phyloP scores from a whole-genome alignment of 257 asterid genomes.

The Solanum paucissectum region DNA sequence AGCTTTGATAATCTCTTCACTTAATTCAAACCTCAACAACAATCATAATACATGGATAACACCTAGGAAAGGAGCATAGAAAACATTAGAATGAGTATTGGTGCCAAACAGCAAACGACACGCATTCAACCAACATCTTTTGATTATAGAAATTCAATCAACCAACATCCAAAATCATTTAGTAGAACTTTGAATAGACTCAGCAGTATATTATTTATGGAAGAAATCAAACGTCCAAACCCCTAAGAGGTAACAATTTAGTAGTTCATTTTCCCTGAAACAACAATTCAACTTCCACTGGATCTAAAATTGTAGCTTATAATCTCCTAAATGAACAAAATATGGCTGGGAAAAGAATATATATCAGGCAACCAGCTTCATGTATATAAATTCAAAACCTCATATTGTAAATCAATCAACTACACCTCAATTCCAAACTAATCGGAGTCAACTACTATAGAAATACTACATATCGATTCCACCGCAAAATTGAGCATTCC shows the following conservation, averaged over 20 bases:
- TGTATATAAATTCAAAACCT: background rate
- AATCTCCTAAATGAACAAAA: background rate
- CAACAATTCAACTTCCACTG: background rate
- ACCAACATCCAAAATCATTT: background rate
- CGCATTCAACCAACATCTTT: background rate
- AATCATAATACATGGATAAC: background rate
- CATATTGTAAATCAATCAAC: background rate
- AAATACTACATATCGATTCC: background rate
- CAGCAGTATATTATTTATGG: background rate
- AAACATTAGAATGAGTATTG: background rate
- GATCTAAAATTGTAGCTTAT: background rate
- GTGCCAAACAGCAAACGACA: background rate
- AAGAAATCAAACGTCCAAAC: background rate
- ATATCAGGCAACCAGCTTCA: background rate
- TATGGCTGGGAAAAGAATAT: background rate
- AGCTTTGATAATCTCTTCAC: background rate
- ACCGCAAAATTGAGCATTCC: background rate
- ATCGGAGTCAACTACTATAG: background rate
- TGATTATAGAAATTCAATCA: background rate
- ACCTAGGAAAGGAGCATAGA: background rate
- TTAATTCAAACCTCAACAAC: slow-evolving; percentile 1
- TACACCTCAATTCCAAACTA: background rate
- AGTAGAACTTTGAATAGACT: background rate
- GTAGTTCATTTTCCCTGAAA: background rate
- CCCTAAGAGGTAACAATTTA: background rate